phyloP scores from a whole-genome alignment of 2,329 filamentous ascomycete genomes.

The Clonostachys byssicola region DNA sequence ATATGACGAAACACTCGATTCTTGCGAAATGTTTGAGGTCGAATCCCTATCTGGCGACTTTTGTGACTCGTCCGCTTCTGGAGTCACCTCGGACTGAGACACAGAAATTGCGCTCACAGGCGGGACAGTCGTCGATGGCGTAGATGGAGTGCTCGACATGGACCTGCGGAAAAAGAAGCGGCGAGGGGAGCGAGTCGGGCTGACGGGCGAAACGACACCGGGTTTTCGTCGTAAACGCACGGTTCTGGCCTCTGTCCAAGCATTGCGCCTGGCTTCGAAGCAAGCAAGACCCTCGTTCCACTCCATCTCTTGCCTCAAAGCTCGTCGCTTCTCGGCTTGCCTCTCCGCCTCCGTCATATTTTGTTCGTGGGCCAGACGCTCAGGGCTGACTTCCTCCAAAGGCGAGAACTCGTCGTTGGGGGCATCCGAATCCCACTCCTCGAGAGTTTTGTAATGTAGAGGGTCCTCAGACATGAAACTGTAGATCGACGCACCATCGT shows the following conservation, averaged over 20 bases:
- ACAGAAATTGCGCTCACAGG: not conserved
- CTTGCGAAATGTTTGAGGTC: not conserved
- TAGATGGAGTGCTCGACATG: conserved; percentile 20
- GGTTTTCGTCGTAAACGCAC: conserved; percentile 49
- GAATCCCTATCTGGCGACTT: not conserved
- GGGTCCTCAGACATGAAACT: conserved; percentile 53
- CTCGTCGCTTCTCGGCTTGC: conserved; percentile 51
- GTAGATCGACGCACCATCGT: conserved; percentile 39
- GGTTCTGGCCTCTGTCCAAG: conserved; percentile 76
- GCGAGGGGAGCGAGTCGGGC: conserved; percentile 15
- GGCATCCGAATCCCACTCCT: conserved; percentile 54
- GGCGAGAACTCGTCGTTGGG: conserved; percentile 44
- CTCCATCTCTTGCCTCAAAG: conserved; percentile 57
- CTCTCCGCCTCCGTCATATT: conserved; percentile 29
- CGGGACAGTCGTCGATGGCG: not conserved
- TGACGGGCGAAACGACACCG: conserved; percentile 3
- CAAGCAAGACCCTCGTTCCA: conserved; percentile 84
- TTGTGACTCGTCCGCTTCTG: not conserved
- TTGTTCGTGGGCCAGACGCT: conserved; percentile 5
- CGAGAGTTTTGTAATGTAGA: conserved; percentile 41
- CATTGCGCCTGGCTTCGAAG: conserved; percentile 72
- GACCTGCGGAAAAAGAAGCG: conserved; percentile 47
- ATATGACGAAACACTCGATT: conserved; percentile 16
- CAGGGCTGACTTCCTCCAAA: conserved; percentile 15
- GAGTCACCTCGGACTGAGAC: not conserved